phyloP scores from a whole-genome alignment of 1,139 yeast species.

The Suhomyces kunorum region DNA sequence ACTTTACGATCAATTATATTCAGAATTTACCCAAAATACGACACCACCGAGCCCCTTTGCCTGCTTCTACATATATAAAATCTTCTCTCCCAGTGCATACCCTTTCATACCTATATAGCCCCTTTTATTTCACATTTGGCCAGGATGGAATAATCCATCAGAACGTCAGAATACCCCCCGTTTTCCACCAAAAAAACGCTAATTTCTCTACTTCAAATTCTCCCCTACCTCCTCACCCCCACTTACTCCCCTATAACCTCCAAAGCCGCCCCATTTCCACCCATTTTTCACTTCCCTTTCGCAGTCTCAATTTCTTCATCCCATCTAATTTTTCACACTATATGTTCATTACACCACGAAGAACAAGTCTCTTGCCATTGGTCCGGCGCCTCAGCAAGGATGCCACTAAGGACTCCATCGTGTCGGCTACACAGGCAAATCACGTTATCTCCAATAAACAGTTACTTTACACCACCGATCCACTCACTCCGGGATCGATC shows the following conservation, averaged over 20 bases:
- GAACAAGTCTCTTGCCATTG: conserved; percentile 1
- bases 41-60: no score
- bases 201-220: no score
- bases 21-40: no score
- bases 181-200: no score
- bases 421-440: conserved; percentile 42
- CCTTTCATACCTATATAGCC: no score
- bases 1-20: no score
- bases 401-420: neutral
- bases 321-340: conserved; percentile 2
- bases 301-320: conserved; percentile 1
- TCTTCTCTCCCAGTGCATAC: no score
- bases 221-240: no score
- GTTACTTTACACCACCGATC: conserved; percentile 72
- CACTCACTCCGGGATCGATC: conserved; percentile 81
- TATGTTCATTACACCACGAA: conserved; percentile 3
- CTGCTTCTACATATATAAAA: no score
- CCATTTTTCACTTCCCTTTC: neutral
- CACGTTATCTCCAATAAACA: conserved; percentile 62
- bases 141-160: no score
- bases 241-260: neutral
- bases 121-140: no score
- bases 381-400: conserved; percentile 11
- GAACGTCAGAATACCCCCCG: no score
- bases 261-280: neutral